Conservation (phyloP, 164 flowering plant genomes). For the Aristolochia californica region DNA sequence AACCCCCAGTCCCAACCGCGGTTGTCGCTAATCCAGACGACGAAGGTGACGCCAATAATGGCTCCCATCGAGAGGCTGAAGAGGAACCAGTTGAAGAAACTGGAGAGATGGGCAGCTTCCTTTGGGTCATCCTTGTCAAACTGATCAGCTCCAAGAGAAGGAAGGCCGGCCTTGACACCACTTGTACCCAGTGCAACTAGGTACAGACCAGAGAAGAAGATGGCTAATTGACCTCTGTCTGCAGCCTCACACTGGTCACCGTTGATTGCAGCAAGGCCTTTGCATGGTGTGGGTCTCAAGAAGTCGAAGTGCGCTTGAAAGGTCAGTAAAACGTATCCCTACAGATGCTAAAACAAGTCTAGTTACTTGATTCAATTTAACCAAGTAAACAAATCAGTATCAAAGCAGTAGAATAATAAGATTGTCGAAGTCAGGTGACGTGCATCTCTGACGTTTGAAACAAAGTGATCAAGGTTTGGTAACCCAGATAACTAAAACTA, state of each 20-base stretch:
- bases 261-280: conserved; percentile 12
- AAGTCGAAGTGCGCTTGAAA: conserved; percentile 48
- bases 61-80: conserved; percentile 47
- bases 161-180: conserved; percentile 56
- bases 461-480: too few relatives aligned
- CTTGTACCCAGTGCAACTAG: conserved; percentile 52
- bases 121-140: conserved; percentile 47
- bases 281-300: conserved; percentile 50
- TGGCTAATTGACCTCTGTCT: conserved; percentile 25
- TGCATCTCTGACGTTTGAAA: too few relatives aligned
- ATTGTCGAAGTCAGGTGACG: too few relatives aligned
- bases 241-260: conserved; percentile 33
- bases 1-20: conserved; percentile 65
- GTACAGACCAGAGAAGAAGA: conserved; percentile 41
- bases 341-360: too few relatives aligned
- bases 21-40: conserved; percentile 57
- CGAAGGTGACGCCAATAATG: conserved; percentile 44
- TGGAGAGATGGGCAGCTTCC: conserved; percentile 37
- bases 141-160: conserved; percentile 72
- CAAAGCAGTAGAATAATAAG: too few relatives aligned
- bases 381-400: too few relatives aligned
- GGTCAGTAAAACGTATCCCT: conserved; percentile 49
- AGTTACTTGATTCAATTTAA: too few relatives aligned
- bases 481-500: too few relatives aligned
- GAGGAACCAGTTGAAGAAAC: conserved; percentile 68